phyloP scores from a whole-genome alignment of 352 stramenopile genomes.

The Globisporangium paddicum region DNA sequence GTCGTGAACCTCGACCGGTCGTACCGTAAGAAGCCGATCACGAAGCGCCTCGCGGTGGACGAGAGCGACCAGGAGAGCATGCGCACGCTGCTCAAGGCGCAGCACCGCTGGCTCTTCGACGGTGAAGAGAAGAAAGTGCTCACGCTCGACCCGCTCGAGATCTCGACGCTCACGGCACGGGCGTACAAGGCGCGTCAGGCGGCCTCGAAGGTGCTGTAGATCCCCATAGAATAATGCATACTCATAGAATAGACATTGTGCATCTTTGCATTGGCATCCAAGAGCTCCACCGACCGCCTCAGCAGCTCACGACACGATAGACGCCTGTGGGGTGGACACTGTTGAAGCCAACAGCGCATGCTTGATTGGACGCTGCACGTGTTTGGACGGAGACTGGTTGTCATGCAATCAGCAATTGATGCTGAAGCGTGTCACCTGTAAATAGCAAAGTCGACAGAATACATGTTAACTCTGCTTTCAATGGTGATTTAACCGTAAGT shows the following conservation, averaged over 20 bases:
- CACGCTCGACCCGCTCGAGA: conserved; percentile 15
- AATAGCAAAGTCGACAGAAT: not conserved
- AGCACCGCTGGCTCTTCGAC: conserved; percentile 23
- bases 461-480: no score
- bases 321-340: no score
- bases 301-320: no score
- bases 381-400: conserved; percentile 2
- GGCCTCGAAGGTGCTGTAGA: conserved; percentile 6
- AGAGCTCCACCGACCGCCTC: not conserved
- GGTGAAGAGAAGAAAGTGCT: conserved; percentile 19
- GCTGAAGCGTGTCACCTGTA: not conserved
- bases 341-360: not conserved
- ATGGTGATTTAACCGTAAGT: not conserved
- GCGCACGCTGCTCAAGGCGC: conserved; percentile 17
- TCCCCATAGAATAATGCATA: not conserved
- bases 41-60: conserved; percentile 20
- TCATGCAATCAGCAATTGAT: not conserved
- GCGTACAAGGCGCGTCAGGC: conserved; percentile 5
- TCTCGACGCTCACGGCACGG: conserved; percentile 15
- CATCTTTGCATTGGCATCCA: not conserved
- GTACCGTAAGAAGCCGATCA: conserved; percentile 18
- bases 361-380: conserved; percentile 5
- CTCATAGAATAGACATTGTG: not conserved
- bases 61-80: conserved; percentile 24
- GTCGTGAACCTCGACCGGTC: conserved; percentile 24